Conservation (phyloP, 176 grass and related monocot species). For the Oryza meridionalis region DNA sequence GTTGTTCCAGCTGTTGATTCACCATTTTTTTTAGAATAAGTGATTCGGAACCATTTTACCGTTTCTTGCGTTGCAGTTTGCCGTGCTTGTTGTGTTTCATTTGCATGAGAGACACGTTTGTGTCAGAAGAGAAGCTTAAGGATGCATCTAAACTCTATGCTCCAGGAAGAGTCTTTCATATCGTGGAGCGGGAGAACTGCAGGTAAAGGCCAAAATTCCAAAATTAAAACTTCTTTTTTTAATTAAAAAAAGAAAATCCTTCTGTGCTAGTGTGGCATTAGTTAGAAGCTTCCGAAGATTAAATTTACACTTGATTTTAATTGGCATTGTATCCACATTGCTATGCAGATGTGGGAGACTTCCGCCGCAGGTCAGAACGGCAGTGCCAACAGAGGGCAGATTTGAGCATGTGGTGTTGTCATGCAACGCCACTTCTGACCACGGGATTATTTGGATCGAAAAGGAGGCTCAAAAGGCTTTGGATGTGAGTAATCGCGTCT, state of each 20-base stretch:
- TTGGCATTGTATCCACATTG: neutral
- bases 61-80: constrained; percentile 45
- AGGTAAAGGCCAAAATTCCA: constrained; percentile 34
- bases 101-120: constrained; percentile 55
- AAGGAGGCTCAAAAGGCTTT: constrained; percentile 56
- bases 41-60: neutral
- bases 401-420: constrained; percentile 60
- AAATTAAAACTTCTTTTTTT: neutral
- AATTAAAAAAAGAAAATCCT: neutral
- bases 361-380: constrained; percentile 50
- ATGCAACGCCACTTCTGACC: constrained; percentile 49
- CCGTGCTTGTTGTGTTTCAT: constrained; percentile 58
- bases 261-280: neutral
- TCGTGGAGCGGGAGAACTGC: constrained; percentile 58
- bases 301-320: neutral
- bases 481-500: constrained; percentile 35
- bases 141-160: constrained; percentile 57
- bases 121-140: constrained; percentile 40
- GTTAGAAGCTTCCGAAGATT: neutral
- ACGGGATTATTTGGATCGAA: constrained; percentile 62
- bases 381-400: constrained; percentile 44
- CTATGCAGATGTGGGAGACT: constrained; percentile 52
- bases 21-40: neutral
- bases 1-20: neutral
- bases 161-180: constrained; percentile 58